Evolutionary conservation across 2,329 filamentous ascomycete genomes (phyloP).

Genomic region (Fusarium temperatum): DNA sequence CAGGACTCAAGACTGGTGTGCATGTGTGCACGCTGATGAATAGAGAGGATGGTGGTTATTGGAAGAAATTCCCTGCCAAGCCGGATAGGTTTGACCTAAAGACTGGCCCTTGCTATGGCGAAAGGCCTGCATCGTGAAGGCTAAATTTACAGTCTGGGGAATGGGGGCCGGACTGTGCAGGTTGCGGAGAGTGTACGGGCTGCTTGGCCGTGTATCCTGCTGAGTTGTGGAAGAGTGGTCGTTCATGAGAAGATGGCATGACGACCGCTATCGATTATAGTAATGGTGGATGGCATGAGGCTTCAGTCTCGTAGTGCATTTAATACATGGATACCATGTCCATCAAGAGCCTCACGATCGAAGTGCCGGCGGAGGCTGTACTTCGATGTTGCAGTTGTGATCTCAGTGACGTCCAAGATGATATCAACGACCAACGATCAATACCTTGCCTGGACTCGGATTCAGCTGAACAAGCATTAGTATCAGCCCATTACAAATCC

Average conservation of each 20-base stretch:
- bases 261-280: too few relatives aligned
- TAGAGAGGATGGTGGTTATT: slow-evolving; percentile 6
- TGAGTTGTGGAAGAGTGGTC: slow-evolving; percentile 12
- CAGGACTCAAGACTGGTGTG: slow-evolving; percentile 7
- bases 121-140: slow-evolving; percentile 23
- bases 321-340: neutral
- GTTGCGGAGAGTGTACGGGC: slow-evolving; percentile 19
- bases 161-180: slow-evolving; percentile 21
- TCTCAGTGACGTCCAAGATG: neutral
- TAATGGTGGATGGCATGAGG: neutral
- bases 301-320: neutral
- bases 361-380: neutral
- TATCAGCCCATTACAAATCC: neutral
- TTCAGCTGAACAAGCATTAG: neutral
- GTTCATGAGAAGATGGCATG: neutral
- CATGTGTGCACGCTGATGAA: slow-evolving; percentile 24
- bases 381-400: neutral
- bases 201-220: slow-evolving; percentile 27
- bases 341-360: neutral
- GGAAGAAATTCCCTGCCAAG: slow-evolving; percentile 21
- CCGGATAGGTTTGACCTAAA: slow-evolving; percentile 29
- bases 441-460: too few relatives aligned
- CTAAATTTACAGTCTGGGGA: slow-evolving; percentile 4
- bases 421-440: neutral
- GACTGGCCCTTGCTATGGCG: neutral